These are phyloP conservation scores for Vigna radiata DNA, from an alignment of 306 rosid genomes.

Conservation along the genomic window DNA sequence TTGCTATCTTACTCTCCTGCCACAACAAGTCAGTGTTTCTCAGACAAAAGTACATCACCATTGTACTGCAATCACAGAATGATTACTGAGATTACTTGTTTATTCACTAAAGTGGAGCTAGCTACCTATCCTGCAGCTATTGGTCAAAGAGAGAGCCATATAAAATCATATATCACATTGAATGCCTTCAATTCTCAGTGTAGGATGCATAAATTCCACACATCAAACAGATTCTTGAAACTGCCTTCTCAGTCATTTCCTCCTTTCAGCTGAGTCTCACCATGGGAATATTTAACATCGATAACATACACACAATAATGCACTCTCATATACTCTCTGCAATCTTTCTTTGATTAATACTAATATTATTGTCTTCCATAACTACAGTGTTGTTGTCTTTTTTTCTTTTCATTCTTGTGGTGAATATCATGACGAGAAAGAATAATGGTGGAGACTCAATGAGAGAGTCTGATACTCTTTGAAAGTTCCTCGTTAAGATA, in stretches of 20 bases:
- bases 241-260: neutral
- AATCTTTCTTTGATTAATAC: neutral
- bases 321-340: neutral
- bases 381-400: neutral
- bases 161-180: neutral
- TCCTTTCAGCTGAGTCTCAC: neutral
- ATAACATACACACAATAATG: neutral
- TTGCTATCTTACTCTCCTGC: slow-evolving; percentile 40
- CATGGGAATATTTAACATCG: neutral
- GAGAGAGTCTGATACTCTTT: too few species aligned
- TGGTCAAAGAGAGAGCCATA: slow-evolving; percentile 32
- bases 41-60: slow-evolving; percentile 43
- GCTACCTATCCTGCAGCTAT: slow-evolving; percentile 29
- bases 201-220: neutral
- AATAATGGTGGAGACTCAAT: too few species aligned
- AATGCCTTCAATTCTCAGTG: neutral
- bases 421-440: neutral
- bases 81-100: slow-evolving; percentile 37
- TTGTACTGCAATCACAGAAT: slow-evolving; percentile 37
- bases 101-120: slow-evolving; percentile 40
- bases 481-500: too few species aligned
- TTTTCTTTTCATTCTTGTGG: neutral
- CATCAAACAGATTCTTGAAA: neutral
- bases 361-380: neutral
- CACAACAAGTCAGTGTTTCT: slow-evolving; percentile 32